Percentiles rank a stretch among this genome's conserved stretches.
These are phyloP conservation scores for Leishmania amazonensis DNA, from an alignment of 208 protist species.

Conservation along the genomic window DNA sequence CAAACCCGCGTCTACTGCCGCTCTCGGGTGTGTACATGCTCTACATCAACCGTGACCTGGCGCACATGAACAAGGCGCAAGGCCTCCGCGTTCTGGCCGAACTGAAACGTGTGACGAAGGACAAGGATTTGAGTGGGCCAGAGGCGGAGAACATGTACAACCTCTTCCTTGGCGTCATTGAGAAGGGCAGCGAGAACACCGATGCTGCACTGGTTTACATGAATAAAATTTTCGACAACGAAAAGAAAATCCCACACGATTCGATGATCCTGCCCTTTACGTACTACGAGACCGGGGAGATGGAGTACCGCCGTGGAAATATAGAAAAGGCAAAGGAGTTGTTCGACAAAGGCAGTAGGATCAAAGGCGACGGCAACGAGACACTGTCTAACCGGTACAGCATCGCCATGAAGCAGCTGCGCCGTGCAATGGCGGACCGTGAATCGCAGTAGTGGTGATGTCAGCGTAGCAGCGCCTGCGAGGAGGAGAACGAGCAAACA, in stretches of 20 bases:
- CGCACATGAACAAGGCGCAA: constrained; percentile 88
- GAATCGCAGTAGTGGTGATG: background rate
- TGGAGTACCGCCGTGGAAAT: constrained; percentile 85
- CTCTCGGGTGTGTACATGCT: constrained; percentile 87
- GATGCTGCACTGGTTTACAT: constrained; percentile 59
- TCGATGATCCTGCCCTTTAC: constrained; percentile 90
- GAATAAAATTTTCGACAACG: constrained; percentile 78
- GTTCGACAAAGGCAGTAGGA: constrained; percentile 77
- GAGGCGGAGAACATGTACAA: constrained; percentile 85
- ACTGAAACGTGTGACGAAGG: constrained; percentile 64
- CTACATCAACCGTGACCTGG: constrained; percentile 92
- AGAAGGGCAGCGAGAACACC: constrained; percentile 80
- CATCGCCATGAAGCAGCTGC: constrained; percentile 90
- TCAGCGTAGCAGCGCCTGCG: background rate
- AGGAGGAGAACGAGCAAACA: background rate
- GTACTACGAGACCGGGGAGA: constrained; percentile 87
- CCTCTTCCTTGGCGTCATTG: constrained; percentile 89
- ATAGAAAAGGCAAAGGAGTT: constrained; percentile 68
- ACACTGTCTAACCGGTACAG: constrained; percentile 87
- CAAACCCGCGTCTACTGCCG: constrained; percentile 74
- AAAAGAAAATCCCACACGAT: constrained; percentile 80
- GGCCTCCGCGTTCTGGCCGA: constrained; percentile 67
- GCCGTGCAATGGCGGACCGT: constrained; percentile 45
- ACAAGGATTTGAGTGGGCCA: constrained; percentile 62
- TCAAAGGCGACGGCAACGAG: constrained; percentile 91